Base-by-base conservation (phyloP, 1,284 basidiomycete species). In the Irpex rosettiformis region DNA sequence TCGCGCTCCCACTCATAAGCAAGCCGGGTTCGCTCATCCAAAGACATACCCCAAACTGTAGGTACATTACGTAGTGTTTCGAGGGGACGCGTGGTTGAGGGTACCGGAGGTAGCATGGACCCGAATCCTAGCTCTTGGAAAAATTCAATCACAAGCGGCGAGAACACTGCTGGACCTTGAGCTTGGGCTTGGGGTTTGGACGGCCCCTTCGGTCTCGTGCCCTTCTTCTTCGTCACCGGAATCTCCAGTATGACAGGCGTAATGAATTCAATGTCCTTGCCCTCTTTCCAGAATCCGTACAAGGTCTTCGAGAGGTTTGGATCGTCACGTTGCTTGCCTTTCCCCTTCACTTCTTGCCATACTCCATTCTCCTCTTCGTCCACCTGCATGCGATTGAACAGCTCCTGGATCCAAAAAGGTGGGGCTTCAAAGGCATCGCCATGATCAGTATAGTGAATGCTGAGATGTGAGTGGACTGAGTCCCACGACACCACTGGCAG, bases 1-100 rank as follows among this genome's bases (percentile, higher is more conserved):
- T 65, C 62, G 1, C 61, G 48, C 28, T 69, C 67, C 68, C 66
- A 69, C 25, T 37, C 29, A 7, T 54, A 30, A 16, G 61, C 54
- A 7, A 69, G 61, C 29, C 55, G 47, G 6, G n/a, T 8, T 16
- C 67, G 60, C 57, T 69, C 68, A 13, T 53, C 42, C 6, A 45
- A 21, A 4, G 66, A 69, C 65, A 69, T 67, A 10, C 60, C 56
- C 68, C 68, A 69, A 33, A 67, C 58, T 24, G 45, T 58, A 3
- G n/a, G 1, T 3, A 22, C 30, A 4, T 57, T 27, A 4, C 58
- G 29, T 1, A 69, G 63, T 11, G 16, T 33, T 25, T 61, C 43
- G 2, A 63, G 24, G 8, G 63, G 42, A 4, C 66, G 58, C 13
- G 28, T 24, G 0, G 54, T 25, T 0, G 43, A 55, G 16, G 67